Evolutionary conservation across 2,329 filamentous ascomycete species (phyloP), one percentile per base, ranked within the genome.

Genomic region (Epichloe hybrida): DNA sequence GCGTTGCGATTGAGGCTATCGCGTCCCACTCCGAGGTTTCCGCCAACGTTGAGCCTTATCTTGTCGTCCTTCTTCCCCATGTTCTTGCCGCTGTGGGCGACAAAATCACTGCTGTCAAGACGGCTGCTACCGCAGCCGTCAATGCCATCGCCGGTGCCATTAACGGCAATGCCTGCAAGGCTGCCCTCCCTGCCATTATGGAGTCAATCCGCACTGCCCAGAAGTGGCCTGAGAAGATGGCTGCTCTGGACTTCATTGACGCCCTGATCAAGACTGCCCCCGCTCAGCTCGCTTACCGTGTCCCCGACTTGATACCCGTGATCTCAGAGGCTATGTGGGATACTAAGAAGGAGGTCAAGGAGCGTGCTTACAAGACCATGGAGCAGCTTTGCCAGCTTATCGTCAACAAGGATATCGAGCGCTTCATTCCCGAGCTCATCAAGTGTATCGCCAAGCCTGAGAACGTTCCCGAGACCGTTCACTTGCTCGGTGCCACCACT

Each of bases 371-470:
- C 78, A 77, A 82, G 75, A 94, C 89, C 68, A 97, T 98, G 91
- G 91, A 97, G 83, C 88, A 86, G 74, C 77, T 97, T 61, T 97
- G 93, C 83, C 81, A 82, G 71, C 77, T 98, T 63, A 97, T 98
- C 65, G 88, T 91, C 80, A 98, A 98, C 87, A 93, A 85, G 77
- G 93, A 98, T 89, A 98, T 98, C 63, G 93, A 97, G 76, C 86
- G 88, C 61, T 98, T 98, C 82, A 98, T 98, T 75, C 93, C 93
- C 53, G 91, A 96, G 78, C 84, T 98, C 58, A 97, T 98, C 83
- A 96, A 96, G 82, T 97, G 93, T 95, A 94, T 98, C 72, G 85
- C 91, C 70, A 96, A 97, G 82, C 93, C 93, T 55, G 89, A 97
- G 81, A 96, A 95, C 73, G 93, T 98, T 70, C 84, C 93, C 61